Percentiles rank a stretch among this genome's conserved stretches.
Evolutionary conservation across 2,329 filamentous ascomycete species (phyloP).

Genomic region (Talaromyces pinophilus): DNA sequence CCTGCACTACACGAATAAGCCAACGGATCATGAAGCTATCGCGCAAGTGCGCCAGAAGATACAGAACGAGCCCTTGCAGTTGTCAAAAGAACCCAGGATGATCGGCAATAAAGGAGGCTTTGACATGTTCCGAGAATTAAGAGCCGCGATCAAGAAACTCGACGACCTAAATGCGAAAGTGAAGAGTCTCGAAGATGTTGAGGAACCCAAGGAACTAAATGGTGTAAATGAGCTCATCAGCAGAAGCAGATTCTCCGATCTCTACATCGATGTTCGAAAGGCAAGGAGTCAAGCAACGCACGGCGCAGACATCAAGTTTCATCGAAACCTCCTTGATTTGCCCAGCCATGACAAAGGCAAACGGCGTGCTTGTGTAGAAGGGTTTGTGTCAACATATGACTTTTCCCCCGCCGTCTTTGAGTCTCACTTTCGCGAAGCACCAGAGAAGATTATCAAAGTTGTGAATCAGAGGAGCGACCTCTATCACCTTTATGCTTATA

Average conservation of each 20-base stretch:
- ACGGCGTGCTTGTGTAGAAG: background rate
- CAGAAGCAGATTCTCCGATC: background rate
- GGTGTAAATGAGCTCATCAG: background rate
- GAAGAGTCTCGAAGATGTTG: background rate
- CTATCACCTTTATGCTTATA: background rate
- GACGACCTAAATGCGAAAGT: background rate
- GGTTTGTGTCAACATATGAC: background rate
- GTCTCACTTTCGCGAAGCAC: background rate
- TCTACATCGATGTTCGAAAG: background rate
- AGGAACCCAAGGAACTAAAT: background rate
- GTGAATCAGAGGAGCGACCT: background rate
- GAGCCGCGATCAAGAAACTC: background rate
- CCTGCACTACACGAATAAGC: too few relatives aligned
- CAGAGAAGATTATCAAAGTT: background rate
- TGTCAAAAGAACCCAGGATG: background rate
- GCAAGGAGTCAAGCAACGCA: background rate
- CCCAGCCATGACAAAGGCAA: background rate
- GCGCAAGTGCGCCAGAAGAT: too few relatives aligned
- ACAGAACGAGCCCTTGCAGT: too few relatives aligned
- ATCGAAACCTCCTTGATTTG: background rate
- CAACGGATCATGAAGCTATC: too few relatives aligned
- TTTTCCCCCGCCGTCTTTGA: background rate
- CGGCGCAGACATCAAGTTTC: slow-evolving; percentile 1
- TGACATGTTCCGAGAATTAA: background rate
- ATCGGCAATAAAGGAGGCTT: background rate